Percentiles rank a stretch among this genome's conserved stretches.
Conservation (phyloP, 805 yeast species). For the Maudiozyma serrabonitensis region DNA sequence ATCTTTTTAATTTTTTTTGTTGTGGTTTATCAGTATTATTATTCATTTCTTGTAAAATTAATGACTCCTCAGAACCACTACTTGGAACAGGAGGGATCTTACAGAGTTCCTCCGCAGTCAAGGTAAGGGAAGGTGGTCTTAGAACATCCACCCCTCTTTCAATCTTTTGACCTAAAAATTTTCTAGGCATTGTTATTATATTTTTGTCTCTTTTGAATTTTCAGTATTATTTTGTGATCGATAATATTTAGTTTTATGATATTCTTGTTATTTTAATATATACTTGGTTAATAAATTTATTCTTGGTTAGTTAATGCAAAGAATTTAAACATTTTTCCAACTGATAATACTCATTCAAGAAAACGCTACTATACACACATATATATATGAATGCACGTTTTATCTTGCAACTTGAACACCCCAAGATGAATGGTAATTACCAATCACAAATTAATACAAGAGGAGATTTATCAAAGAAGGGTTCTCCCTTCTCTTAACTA, state of each 20-base stretch:
- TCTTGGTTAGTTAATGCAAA: background rate
- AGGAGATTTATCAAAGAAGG: too few species aligned
- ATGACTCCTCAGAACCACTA: conserved; percentile 1
- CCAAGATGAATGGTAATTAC: too few species aligned
- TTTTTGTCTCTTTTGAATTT: background rate
- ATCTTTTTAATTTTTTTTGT: conserved; percentile 4
- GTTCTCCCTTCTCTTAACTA: too few species aligned
- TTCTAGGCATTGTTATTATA: conserved; percentile 24
- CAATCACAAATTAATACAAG: too few species aligned
- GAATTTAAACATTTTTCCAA: background rate
- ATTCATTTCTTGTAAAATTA: background rate
- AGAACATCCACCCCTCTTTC: conserved; percentile 18
- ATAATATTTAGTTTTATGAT: background rate
- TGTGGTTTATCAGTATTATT: background rate
- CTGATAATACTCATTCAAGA: too few species aligned
- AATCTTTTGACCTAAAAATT: conserved; percentile 24
- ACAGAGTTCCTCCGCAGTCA: conserved; percentile 22
- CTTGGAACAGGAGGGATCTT: conserved; percentile 16
- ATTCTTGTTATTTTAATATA: background rate
- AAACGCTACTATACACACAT: too few species aligned
- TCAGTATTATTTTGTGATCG: background rate
- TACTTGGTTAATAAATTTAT: background rate
- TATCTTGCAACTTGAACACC: too few species aligned
- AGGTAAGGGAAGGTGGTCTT: conserved; percentile 25
- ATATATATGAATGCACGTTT: too few species aligned